phyloP scores from a whole-genome alignment of 257 asterid genomes.

The Ilex asprella region DNA sequence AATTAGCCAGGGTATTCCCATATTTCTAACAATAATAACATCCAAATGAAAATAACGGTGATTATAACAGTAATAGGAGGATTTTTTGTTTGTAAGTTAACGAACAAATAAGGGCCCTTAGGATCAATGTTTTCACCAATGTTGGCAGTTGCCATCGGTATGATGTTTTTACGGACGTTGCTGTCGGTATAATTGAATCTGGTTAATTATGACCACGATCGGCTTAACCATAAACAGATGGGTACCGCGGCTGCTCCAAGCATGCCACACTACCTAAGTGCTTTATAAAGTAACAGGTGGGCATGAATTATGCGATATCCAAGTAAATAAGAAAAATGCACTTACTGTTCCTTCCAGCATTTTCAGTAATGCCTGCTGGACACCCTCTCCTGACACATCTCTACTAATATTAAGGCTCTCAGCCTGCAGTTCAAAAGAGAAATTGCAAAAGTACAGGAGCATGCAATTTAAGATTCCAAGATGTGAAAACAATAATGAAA shows the following conservation, averaged over 20 bases:
- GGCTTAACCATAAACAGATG: too few species aligned
- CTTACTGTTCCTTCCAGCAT: constrained; percentile 99
- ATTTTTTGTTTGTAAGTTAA: too few species aligned
- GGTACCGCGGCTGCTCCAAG: not conserved
- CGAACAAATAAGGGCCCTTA: too few species aligned
- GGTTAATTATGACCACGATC: not conserved
- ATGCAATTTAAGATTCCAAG: not conserved
- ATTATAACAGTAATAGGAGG: too few species aligned
- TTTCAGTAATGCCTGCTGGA: constrained; percentile 93
- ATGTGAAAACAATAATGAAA: not conserved
- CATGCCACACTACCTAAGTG: not conserved
- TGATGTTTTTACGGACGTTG: too few species aligned
- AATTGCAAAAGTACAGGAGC: not conserved
- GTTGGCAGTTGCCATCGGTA: not conserved
- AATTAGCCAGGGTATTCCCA: too few species aligned
- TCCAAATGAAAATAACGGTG: too few species aligned
- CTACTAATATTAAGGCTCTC: constrained; percentile 96
- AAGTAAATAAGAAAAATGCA: not conserved
- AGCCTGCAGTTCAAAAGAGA: constrained; percentile 43
- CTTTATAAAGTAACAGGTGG: not conserved
- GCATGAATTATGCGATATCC: not conserved
- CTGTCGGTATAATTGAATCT: not conserved
- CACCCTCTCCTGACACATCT: constrained; percentile 99
- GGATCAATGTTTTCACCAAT: too few species aligned
- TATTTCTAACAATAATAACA: too few species aligned